Conservation (phyloP, 352 stramenopile genomes). For the Globisporangium yorkense region DNA sequence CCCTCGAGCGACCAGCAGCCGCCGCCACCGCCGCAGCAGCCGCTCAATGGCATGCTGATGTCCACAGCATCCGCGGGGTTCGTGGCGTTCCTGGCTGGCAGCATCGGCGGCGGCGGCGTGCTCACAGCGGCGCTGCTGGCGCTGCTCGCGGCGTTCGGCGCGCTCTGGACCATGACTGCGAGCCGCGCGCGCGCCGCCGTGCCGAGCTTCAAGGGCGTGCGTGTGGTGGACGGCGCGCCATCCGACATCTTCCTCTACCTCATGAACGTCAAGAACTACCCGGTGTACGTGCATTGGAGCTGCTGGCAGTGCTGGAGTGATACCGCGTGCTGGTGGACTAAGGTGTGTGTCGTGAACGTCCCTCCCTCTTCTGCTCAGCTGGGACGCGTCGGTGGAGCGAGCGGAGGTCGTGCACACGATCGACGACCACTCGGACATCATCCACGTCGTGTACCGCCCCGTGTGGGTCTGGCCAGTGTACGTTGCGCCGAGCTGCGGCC, state of each 20-base stretch:
- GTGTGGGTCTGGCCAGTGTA: slow-evolving; percentile 81
- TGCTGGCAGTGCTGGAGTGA: background rate
- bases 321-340: background rate
- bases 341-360: background rate
- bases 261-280: slow-evolving; percentile 67
- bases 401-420: slow-evolving; percentile 69
- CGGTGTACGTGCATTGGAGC: slow-evolving; percentile 18
- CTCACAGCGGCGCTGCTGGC: slow-evolving; percentile 42
- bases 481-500: slow-evolving; percentile 4
- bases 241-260: slow-evolving; percentile 72
- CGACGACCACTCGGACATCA: slow-evolving; percentile 74
- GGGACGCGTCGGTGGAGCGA: slow-evolving; percentile 60
- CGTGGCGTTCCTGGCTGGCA: slow-evolving; percentile 57
- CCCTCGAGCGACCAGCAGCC: slow-evolving; percentile 13
- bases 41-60: slow-evolving; percentile 52
- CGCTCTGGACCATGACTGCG: slow-evolving; percentile 53
- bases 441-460: slow-evolving; percentile 65
- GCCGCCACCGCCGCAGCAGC: slow-evolving; percentile 6
- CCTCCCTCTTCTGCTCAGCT: slow-evolving; percentile 15
- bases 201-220: slow-evolving; percentile 63
- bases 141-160: slow-evolving; percentile 30
- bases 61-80: slow-evolving; percentile 45
- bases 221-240: slow-evolving; percentile 54
- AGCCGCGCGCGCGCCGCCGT: slow-evolving; percentile 31
- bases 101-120: slow-evolving; percentile 58